Percentiles rank a stretch among this genome's conserved stretches.
These are phyloP conservation scores for Cryptococcus sp. DNA, from an alignment of 1,284 basidiomycete genomes.

Conservation along the genomic window DNA sequence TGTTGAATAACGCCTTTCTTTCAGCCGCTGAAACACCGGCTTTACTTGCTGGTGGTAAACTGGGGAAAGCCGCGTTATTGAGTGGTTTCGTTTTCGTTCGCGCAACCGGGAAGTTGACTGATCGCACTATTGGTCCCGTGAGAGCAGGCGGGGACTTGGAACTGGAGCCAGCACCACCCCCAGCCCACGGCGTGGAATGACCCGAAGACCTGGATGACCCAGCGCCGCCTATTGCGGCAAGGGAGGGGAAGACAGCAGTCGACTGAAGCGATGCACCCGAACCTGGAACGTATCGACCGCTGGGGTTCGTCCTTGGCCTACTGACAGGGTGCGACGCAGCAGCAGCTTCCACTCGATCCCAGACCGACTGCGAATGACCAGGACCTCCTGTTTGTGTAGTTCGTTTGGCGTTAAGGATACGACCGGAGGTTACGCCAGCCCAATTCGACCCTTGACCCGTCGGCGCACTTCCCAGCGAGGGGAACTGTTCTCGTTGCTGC, in stretches of 20 bases:
- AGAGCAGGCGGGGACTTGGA: slow-evolving; percentile 36
- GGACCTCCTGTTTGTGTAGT: slow-evolving; percentile 61
- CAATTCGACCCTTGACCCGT: slow-evolving; percentile 62
- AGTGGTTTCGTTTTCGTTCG: slow-evolving; percentile 27
- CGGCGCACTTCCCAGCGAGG: slow-evolving; percentile 64
- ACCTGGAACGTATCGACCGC: slow-evolving; percentile 45
- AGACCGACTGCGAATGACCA: slow-evolving; percentile 67
- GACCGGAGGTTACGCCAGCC: slow-evolving; percentile 74
- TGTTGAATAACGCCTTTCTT: slow-evolving; percentile 53
- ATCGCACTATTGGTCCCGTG: slow-evolving; percentile 39
- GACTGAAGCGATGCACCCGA: slow-evolving; percentile 21
- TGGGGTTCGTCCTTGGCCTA: slow-evolving; percentile 47
- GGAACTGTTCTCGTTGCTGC: slow-evolving; percentile 80
- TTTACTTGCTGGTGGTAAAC: slow-evolving; percentile 59
- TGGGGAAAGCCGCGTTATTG: slow-evolving; percentile 68
- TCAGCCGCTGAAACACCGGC: slow-evolving; percentile 46
- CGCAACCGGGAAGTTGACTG: slow-evolving; percentile 41
- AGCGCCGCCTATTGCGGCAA: slow-evolving; percentile 20
- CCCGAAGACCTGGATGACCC: slow-evolving; percentile 14
- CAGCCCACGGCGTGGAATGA: slow-evolving; percentile 49
- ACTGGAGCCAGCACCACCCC: slow-evolving; percentile 43
- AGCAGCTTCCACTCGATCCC: slow-evolving; percentile 84
- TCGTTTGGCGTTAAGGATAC: slow-evolving; percentile 79
- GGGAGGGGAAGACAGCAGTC: slow-evolving; percentile 39
- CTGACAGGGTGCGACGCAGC: slow-evolving; percentile 63